Evolutionary conservation across 495 filamentous ascomycete genomes (phyloP).

Genomic region (Xylaria nigripes): DNA sequence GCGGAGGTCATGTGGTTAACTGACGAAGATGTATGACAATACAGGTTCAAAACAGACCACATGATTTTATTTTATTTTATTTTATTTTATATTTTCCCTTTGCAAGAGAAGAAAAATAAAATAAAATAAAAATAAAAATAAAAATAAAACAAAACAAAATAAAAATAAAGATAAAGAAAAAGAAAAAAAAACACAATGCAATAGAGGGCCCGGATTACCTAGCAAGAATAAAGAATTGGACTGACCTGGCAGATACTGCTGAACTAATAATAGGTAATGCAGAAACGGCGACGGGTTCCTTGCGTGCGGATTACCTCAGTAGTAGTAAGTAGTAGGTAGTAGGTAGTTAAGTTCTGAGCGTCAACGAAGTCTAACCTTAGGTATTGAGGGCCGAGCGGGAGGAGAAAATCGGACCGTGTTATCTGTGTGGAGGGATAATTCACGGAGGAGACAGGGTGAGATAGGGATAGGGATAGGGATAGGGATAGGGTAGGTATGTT

Average conservation of each 20-base stretch:
- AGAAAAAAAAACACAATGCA: neutral
- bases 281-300: neutral
- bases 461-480: neutral
- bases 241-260: conserved; percentile 2
- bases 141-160: too few species aligned
- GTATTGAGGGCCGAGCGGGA: neutral
- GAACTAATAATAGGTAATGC: neutral
- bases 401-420: conserved; percentile 3
- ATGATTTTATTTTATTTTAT: too few species aligned
- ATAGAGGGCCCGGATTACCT: too few species aligned
- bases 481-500: neutral
- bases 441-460: conserved; percentile 1
- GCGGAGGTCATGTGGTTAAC: conserved; percentile 5
- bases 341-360: too few species aligned
- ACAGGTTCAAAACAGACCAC: neutral
- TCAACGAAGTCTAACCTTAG: too few species aligned
- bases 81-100: too few species aligned
- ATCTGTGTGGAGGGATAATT: conserved; percentile 1
- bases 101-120: too few species aligned
- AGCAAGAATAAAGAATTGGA: neutral
- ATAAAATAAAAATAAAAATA: too few species aligned
- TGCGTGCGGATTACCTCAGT: too few species aligned
- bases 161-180: neutral
- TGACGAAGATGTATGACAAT: neutral
- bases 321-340: too few species aligned